phyloP scores from a whole-genome alignment of 306 rosid genomes.

The Alnus glutinosa region DNA sequence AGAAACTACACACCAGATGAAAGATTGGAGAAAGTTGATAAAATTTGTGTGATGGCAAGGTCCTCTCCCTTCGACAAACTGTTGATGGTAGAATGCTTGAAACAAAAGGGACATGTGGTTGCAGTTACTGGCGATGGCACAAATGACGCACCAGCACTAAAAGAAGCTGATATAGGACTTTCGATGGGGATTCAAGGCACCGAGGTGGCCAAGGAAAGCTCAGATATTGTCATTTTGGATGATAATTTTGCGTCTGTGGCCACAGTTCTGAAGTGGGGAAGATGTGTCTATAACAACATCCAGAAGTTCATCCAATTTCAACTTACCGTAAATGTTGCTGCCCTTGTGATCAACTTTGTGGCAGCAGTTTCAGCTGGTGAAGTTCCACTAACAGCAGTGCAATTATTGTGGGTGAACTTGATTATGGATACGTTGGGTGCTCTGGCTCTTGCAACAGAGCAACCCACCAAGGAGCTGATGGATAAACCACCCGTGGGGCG shows the following conservation, averaged over 20 bases:
- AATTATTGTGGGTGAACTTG: too few species aligned
- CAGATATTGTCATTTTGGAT: conserved; percentile 33
- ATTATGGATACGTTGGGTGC: too few species aligned
- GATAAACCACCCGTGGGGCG: too few species aligned
- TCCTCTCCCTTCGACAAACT: conserved; percentile 30
- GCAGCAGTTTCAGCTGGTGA: too few species aligned
- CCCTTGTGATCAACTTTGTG: too few species aligned
- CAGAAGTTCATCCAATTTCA: conserved; percentile 17
- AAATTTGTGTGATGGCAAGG: conserved; percentile 30
- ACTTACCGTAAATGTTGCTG: too few species aligned
- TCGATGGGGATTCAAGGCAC: conserved; percentile 39
- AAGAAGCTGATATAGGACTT: conserved; percentile 34
- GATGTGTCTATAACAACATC: conserved; percentile 29
- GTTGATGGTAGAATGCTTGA: conserved; percentile 29
- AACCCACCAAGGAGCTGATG: too few species aligned
- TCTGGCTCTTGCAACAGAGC: too few species aligned
- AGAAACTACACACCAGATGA: conserved; percentile 13
- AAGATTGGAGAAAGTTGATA: conserved; percentile 22
- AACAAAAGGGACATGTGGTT: conserved; percentile 26
- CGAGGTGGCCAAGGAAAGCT: conserved; percentile 33
- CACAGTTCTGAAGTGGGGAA: conserved; percentile 30
- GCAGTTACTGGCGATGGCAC: conserved; percentile 38
- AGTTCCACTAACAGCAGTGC: too few species aligned
- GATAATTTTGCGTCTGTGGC: conserved; percentile 28
- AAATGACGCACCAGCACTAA: conserved; percentile 32